These are phyloP conservation scores for Apiospora saccharicola DNA, from an alignment of 2,329 filamentous ascomycete species.

Conservation along the genomic window DNA sequence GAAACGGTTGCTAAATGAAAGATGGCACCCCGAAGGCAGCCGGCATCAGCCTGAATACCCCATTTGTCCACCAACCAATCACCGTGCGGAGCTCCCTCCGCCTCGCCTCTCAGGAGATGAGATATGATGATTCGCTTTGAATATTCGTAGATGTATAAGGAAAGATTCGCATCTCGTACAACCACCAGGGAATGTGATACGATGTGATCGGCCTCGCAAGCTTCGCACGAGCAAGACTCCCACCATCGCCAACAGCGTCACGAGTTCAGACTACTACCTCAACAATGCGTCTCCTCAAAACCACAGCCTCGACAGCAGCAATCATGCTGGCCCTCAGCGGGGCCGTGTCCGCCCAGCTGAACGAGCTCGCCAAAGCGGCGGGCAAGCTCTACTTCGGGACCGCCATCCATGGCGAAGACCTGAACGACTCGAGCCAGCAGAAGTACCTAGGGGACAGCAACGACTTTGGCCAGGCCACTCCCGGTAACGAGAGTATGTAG, in stretches of 20 bases:
- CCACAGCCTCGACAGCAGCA: constrained; percentile 26
- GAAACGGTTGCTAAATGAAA: not conserved
- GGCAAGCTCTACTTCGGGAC: constrained; percentile 68
- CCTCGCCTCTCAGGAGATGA: not conserved
- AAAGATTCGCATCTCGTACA: not conserved
- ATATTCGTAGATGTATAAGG: not conserved
- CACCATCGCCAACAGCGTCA: too few relatives aligned
- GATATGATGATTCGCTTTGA: too few relatives aligned
- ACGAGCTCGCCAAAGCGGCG: constrained; percentile 57
- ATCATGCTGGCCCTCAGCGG: constrained; percentile 38
- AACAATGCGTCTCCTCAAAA: not conserved
- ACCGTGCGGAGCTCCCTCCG: not conserved
- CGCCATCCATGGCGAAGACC: constrained; percentile 60
- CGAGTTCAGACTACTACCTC: not conserved
- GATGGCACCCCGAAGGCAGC: not conserved
- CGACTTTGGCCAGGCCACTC: constrained; percentile 69
- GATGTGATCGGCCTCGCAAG: too few relatives aligned
- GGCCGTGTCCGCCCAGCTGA: constrained; percentile 47
- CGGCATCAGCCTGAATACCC: not conserved
- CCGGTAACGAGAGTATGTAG: constrained; percentile 62
- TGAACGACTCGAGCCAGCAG: constrained; percentile 52
- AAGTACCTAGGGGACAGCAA: constrained; percentile 58
- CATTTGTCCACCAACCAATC: constrained; percentile 12
- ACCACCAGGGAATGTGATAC: too few relatives aligned
- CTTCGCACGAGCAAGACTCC: too few relatives aligned